Conservation (phyloP, 208 protist genomes). For the Acanthamoeba castellanii region DNA sequence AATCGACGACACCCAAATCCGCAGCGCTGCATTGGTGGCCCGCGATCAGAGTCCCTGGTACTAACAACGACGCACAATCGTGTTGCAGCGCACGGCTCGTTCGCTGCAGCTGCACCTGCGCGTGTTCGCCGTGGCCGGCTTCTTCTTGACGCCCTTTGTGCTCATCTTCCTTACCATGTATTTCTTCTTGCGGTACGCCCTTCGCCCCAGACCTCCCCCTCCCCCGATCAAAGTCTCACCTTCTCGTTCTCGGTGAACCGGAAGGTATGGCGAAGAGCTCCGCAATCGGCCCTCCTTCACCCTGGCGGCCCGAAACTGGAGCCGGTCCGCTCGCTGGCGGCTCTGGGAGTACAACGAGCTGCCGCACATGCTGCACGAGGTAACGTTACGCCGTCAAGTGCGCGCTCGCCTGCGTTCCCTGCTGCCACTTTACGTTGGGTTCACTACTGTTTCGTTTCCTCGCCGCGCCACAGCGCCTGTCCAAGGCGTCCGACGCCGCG, state of each 20-base stretch:
- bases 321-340: slow-evolving; percentile 54
- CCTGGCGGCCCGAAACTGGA: slow-evolving; percentile 70
- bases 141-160: slow-evolving; percentile 75
- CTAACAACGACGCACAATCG: no score
- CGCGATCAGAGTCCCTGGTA: no score
- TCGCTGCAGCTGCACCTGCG: slow-evolving; percentile 64
- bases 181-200: slow-evolving; percentile 74
- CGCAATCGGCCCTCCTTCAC: slow-evolving; percentile 55
- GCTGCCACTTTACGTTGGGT: not conserved
- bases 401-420: no score
- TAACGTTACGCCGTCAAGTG: not conserved
- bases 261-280: slow-evolving; percentile 72
- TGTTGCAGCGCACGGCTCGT: slow-evolving; percentile 3
- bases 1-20: no score
- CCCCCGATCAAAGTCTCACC: no score
- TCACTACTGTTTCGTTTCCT: not conserved
- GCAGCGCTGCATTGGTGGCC: no score
- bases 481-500: slow-evolving; percentile 9
- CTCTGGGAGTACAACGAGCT: slow-evolving; percentile 81
- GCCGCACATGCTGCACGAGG: slow-evolving; percentile 64
- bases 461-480: slow-evolving; percentile 2
- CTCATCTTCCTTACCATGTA: slow-evolving; percentile 73
- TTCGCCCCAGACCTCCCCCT: not conserved
- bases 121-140: slow-evolving; percentile 11
- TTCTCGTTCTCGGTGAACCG: not conserved